Evolutionary conservation across 2,329 filamentous ascomycete species (phyloP).

Genomic region (Didymella exigua): DNA sequence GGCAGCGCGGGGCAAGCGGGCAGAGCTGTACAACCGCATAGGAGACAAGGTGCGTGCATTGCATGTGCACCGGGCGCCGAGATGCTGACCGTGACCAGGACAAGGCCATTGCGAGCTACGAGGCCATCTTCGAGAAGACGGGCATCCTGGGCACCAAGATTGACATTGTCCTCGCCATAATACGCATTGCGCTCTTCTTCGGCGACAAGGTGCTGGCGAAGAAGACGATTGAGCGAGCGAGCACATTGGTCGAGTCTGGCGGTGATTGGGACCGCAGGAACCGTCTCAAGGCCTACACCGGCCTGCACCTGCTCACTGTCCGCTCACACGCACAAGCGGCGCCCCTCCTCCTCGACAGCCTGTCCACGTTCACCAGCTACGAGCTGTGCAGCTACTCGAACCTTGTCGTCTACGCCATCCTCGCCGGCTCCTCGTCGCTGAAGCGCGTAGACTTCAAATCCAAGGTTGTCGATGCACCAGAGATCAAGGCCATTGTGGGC

Average conservation of each 20-base stretch:
- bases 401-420: constrained; percentile 92
- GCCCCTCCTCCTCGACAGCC: constrained; percentile 90
- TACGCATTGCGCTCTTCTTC: constrained; percentile 94
- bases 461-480: constrained; percentile 96
- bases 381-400: constrained; percentile 97
- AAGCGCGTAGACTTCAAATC: constrained; percentile 99
- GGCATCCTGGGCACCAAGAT: constrained; percentile 96
- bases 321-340: constrained; percentile 89
- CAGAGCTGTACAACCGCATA: constrained; percentile 93
- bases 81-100: constrained; percentile 63
- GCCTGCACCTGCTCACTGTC: constrained; percentile 87
- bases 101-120: constrained; percentile 89
- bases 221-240: constrained; percentile 90
- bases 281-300: constrained; percentile 97
- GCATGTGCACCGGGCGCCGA: not conserved
- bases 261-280: constrained; percentile 99
- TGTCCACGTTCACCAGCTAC: constrained; percentile 98
- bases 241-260: constrained; percentile 87
- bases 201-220: constrained; percentile 90
- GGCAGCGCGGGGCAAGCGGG: constrained; percentile 89
- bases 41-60: constrained; percentile 79
- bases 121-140: constrained; percentile 96
- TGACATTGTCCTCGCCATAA: constrained; percentile 93
- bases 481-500: constrained; percentile 96
- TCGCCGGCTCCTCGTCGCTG: constrained; percentile 90